phyloP scores from a whole-genome alignment of 2,329 filamentous ascomycete species.

The Cladosporium sp. region DNA sequence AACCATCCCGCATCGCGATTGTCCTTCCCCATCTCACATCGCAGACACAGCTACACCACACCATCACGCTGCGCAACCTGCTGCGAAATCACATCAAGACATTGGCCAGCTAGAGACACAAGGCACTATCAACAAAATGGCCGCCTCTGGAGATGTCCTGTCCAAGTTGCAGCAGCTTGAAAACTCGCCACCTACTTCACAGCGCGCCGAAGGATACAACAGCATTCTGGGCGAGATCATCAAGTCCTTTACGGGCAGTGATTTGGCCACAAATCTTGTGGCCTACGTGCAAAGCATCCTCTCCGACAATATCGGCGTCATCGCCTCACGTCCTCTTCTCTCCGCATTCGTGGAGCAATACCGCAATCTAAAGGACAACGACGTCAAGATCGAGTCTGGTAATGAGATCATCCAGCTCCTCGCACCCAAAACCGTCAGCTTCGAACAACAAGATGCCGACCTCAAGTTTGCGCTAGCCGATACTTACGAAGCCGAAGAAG shows the following conservation, averaged over 20 bases:
- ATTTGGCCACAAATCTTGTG: slow-evolving; percentile 59
- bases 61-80: neutral
- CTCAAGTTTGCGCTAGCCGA: slow-evolving; percentile 78
- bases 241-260: slow-evolving; percentile 38
- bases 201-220: slow-evolving; percentile 49
- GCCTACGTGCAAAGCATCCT: slow-evolving; percentile 63
- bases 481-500: slow-evolving; percentile 76
- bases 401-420: slow-evolving; percentile 66
- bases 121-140: neutral
- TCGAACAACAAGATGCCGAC: slow-evolving; percentile 77
- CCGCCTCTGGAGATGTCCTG: slow-evolving; percentile 1
- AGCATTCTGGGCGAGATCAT: slow-evolving; percentile 55
- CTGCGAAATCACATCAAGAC: neutral
- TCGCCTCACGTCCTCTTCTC: slow-evolving; percentile 69
- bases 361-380: slow-evolving; percentile 54
- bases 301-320: slow-evolving; percentile 66
- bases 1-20: too few relatives aligned
- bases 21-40: too few relatives aligned
- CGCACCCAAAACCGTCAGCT: slow-evolving; percentile 63
- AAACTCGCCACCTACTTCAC: slow-evolving; percentile 3
- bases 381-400: slow-evolving; percentile 70
- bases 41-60: too few relatives aligned
- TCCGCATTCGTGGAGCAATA: slow-evolving; percentile 63
- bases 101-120: neutral
- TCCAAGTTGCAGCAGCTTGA: slow-evolving; percentile 6